A percentile compares a stretch with the other conserved stretches of the same genome.
These are phyloP conservation scores for Suillus ampliporus DNA, from an alignment of 768 basidiomycete species.

Conservation along the genomic window DNA sequence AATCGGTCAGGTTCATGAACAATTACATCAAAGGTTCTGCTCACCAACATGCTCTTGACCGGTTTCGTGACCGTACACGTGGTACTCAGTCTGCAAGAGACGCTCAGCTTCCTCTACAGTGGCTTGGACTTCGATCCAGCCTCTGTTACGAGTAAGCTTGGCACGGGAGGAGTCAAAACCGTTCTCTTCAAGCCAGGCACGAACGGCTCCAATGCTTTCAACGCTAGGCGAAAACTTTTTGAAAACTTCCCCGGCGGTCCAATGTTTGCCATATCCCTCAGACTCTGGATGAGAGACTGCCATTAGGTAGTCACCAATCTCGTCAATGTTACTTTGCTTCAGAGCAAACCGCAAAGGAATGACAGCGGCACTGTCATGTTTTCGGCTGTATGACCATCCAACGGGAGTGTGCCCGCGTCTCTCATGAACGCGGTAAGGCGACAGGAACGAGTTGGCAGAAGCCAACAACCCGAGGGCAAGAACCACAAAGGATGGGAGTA, in stretches of 20 bases:
- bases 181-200: conserved; percentile 47
- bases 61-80: conserved; percentile 45
- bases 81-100: conserved; percentile 50
- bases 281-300: conserved; percentile 58
- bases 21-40: conserved; percentile 16
- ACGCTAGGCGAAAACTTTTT: conserved; percentile 50
- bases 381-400: conserved; percentile 44
- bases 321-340: conserved; percentile 50
- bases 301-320: conserved; percentile 50
- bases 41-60: conserved; percentile 46
- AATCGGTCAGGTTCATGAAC: neutral
- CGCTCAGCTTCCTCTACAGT: conserved; percentile 48
- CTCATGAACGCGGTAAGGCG: conserved; percentile 48
- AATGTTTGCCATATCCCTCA: conserved; percentile 55
- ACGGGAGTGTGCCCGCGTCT: conserved; percentile 38
- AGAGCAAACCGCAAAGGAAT: conserved; percentile 59
- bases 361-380: conserved; percentile 38
- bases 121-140: conserved; percentile 45
- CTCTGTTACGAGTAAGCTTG: conserved; percentile 44
- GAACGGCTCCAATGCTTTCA: conserved; percentile 48
- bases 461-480: conserved; percentile 7
- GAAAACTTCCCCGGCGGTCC: conserved; percentile 48
- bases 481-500: conserved; percentile 3
- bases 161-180: conserved; percentile 48
- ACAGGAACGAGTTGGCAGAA: conserved; percentile 25